Percentiles rank a stretch among this genome's conserved stretches.
phyloP scores from a whole-genome alignment of 1,284 basidiomycete genomes.

The Neonothopanus nambi region DNA sequence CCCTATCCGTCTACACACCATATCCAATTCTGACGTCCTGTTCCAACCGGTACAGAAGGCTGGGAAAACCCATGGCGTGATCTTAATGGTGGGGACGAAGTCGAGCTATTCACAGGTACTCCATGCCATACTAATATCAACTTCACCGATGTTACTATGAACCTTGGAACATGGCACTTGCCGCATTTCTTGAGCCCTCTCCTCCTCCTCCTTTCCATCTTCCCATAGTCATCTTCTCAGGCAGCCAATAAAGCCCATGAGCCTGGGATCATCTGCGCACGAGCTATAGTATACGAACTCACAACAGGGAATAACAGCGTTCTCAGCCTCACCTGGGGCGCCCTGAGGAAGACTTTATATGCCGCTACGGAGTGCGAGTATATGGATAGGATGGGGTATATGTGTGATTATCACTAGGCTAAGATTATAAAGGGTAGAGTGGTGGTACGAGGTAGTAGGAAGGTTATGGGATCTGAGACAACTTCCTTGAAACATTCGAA shows the following conservation, averaged over 20 bases:
- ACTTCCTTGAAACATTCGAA: slow-evolving; percentile 70
- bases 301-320: slow-evolving; percentile 43
- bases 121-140: neutral
- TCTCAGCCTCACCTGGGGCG: slow-evolving; percentile 35
- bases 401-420: slow-evolving; percentile 32
- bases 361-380: slow-evolving; percentile 36
- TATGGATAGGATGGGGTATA: slow-evolving; percentile 31
- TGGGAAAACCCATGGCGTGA: slow-evolving; percentile 31
- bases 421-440: slow-evolving; percentile 22
- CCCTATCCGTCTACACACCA: neutral
- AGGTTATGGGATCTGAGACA: neutral
- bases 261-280: slow-evolving; percentile 41
- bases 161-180: neutral
- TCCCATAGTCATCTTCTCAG: slow-evolving; percentile 37
- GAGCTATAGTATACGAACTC: slow-evolving; percentile 37
- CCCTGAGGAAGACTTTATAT: slow-evolving; percentile 29
- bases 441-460: slow-evolving; percentile 11
- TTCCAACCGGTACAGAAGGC: slow-evolving; percentile 29
- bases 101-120: neutral
- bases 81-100: neutral
- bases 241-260: slow-evolving; percentile 25
- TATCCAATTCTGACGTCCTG: slow-evolving; percentile 17
- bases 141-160: neutral
- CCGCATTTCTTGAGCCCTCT: neutral
- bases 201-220: too few relatives aligned